Conservation (phyloP, 768 basidiomycete genomes). For the Boletus rufocinnamomeus region DNA sequence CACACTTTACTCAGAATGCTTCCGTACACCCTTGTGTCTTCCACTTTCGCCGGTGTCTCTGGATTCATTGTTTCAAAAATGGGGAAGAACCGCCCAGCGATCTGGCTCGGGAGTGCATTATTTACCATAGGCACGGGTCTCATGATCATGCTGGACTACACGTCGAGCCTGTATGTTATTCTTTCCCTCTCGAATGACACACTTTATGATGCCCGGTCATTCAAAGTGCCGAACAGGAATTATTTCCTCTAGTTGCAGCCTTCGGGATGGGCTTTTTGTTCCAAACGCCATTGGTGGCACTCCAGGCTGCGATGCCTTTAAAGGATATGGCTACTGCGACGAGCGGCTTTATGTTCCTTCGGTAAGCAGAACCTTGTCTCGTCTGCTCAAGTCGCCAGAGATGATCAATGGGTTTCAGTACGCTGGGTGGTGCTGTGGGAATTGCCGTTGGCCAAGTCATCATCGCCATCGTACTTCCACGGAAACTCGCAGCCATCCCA, state of each 20-base stretch:
- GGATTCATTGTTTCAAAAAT: slow-evolving; percentile 63
- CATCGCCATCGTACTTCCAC: slow-evolving; percentile 52
- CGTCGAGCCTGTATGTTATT: slow-evolving; percentile 39
- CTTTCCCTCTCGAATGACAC: not conserved
- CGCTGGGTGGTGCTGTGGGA: slow-evolving; percentile 71
- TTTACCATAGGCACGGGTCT: slow-evolving; percentile 67
- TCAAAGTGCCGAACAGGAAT: slow-evolving; percentile 54
- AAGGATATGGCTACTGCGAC: slow-evolving; percentile 84
- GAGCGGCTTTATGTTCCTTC: slow-evolving; percentile 66
- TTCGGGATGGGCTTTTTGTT: slow-evolving; percentile 64
- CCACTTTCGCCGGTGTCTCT: slow-evolving; percentile 52
- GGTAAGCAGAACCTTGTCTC: slow-evolving; percentile 35
- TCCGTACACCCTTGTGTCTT: slow-evolving; percentile 63
- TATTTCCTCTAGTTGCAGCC: slow-evolving; percentile 65
- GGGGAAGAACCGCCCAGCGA: slow-evolving; percentile 55
- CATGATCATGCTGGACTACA: slow-evolving; percentile 66
- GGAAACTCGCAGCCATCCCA: slow-evolving; percentile 38
- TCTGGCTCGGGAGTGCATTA: slow-evolving; percentile 65
- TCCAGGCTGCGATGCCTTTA: slow-evolving; percentile 85
- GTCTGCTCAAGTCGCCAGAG: not conserved
- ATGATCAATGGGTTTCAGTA: not conserved
- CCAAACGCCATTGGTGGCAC: slow-evolving; percentile 63
- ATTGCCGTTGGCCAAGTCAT: slow-evolving; percentile 73
- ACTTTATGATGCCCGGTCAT: slow-evolving; percentile 2
- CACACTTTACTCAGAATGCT: slow-evolving; percentile 53